These are phyloP conservation scores for Curvularia sp. DNA, from an alignment of 2,329 filamentous ascomycete species.

Conservation along the genomic window DNA sequence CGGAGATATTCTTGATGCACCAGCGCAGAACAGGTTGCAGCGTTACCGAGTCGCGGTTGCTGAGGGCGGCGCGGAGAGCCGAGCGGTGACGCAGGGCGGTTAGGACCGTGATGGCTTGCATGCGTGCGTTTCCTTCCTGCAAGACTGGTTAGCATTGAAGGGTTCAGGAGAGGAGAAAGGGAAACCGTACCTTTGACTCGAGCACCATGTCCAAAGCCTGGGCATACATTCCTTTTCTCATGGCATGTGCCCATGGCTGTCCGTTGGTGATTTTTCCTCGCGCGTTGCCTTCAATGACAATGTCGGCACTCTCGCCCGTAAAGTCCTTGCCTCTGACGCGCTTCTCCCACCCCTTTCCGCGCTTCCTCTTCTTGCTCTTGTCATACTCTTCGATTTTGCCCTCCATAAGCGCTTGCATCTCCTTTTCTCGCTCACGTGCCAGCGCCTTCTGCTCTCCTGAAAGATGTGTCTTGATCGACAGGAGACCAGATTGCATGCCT, in stretches of 20 bases:
- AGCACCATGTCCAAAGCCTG: slow-evolving; percentile 82
- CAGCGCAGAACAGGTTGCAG: slow-evolving; percentile 85
- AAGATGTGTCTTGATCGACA: slow-evolving; percentile 88
- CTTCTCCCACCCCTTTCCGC: slow-evolving; percentile 66
- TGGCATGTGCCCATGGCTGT: slow-evolving; percentile 78
- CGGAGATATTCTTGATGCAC: slow-evolving; percentile 79
- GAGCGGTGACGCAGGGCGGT: slow-evolving; percentile 50
- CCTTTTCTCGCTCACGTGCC: slow-evolving; percentile 78
- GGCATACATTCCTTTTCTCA: slow-evolving; percentile 79
- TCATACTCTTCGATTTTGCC: slow-evolving; percentile 82
- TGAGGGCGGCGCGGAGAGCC: slow-evolving; percentile 60
- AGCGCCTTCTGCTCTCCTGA: slow-evolving; percentile 80
- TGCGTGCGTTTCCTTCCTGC: slow-evolving; percentile 39
- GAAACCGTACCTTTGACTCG: slow-evolving; percentile 44
- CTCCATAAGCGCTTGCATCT: slow-evolving; percentile 81
- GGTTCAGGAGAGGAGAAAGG: background rate
- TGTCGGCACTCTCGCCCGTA: slow-evolving; percentile 82
- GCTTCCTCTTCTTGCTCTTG: slow-evolving; percentile 69
- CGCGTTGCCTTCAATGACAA: slow-evolving; percentile 82
- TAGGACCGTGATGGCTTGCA: slow-evolving; percentile 73
- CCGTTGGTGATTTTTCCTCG: slow-evolving; percentile 69
- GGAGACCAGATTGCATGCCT: slow-evolving; percentile 91
- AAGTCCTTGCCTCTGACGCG: slow-evolving; percentile 75
- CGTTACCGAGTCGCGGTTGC: slow-evolving; percentile 78
- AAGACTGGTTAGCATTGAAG: slow-evolving; percentile 13